Evolutionary conservation across 257 asterid genomes (phyloP).

Genomic region (Salvia hispanica): DNA sequence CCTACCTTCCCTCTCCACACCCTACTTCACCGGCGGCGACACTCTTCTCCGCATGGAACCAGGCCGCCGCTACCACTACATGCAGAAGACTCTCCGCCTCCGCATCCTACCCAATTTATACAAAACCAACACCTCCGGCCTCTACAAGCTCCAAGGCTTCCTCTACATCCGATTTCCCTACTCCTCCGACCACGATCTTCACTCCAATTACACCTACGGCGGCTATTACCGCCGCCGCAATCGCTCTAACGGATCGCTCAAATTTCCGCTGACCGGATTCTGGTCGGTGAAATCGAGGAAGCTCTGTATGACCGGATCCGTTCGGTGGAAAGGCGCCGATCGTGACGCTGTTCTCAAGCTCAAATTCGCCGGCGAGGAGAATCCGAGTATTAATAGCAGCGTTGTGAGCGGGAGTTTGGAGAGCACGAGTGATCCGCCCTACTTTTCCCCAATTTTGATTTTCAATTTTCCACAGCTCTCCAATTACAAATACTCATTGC

Average conservation of each 20-base stretch:
- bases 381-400: conserved; percentile 40
- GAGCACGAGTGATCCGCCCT: conserved; percentile 38
- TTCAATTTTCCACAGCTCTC: conserved; percentile 34
- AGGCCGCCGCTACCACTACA: not conserved
- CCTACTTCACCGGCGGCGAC: conserved; percentile 34
- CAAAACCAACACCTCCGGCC: conserved; percentile 37
- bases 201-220: conserved; percentile 23
- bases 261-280: conserved; percentile 51
- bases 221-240: conserved; percentile 27
- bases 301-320: conserved; percentile 70
- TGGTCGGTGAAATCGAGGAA: conserved; percentile 60
- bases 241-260: conserved; percentile 14
- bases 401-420: conserved; percentile 52
- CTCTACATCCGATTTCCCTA: conserved; percentile 33
- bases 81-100: conserved; percentile 27
- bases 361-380: conserved; percentile 27
- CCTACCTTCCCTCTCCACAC: conserved; percentile 12
- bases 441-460: conserved; percentile 52
- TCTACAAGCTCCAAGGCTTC: conserved; percentile 45
- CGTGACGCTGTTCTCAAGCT: conserved; percentile 57
- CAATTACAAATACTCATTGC: conserved; percentile 50
- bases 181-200: not conserved
- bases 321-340: conserved; percentile 30
- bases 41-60: not conserved
- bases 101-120: conserved; percentile 23